A percentile compares a stretch with the other conserved stretches of the same genome.
phyloP scores from a whole-genome alignment of 1,139 yeast species.

The Hemisphaericaspora xylanilytica region DNA sequence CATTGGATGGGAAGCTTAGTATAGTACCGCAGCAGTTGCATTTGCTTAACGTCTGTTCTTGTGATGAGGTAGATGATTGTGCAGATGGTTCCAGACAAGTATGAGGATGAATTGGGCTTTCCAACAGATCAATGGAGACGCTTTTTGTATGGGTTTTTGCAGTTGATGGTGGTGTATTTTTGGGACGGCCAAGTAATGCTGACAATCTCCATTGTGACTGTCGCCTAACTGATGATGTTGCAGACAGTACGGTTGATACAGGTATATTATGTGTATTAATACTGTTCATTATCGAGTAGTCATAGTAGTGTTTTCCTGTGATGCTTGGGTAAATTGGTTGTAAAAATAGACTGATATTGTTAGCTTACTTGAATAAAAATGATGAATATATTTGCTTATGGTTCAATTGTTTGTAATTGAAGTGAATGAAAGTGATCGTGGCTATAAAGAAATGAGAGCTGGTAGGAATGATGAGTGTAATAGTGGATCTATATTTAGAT shows the following conservation, averaged over 20 bases:
- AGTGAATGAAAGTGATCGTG: too few relatives aligned
- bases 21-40: conserved; percentile 63
- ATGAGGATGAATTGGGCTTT: background rate
- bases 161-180: background rate
- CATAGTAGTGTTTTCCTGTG: background rate
- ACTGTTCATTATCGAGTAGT: background rate
- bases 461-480: too few relatives aligned
- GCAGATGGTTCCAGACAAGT: background rate
- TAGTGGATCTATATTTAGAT: too few relatives aligned
- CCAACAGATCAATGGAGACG: background rate
- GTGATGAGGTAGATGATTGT: conserved; percentile 4
- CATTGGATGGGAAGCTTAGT: conserved; percentile 46
- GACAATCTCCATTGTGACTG: background rate
- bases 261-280: background rate
- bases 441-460: too few relatives aligned
- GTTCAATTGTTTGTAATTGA: too few relatives aligned
- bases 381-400: too few relatives aligned
- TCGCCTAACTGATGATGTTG: background rate
- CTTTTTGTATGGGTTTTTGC: background rate
- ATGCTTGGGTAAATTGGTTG: too few relatives aligned
- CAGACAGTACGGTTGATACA: background rate
- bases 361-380: too few relatives aligned
- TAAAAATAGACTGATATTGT: too few relatives aligned
- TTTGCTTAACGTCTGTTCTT: conserved; percentile 19
- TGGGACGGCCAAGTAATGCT: background rate